Percentiles rank a stretch among this genome's conserved stretches.
Evolutionary conservation across 2,329 filamentous ascomycete species (phyloP).

Genomic region (Alternaria ventricosa): DNA sequence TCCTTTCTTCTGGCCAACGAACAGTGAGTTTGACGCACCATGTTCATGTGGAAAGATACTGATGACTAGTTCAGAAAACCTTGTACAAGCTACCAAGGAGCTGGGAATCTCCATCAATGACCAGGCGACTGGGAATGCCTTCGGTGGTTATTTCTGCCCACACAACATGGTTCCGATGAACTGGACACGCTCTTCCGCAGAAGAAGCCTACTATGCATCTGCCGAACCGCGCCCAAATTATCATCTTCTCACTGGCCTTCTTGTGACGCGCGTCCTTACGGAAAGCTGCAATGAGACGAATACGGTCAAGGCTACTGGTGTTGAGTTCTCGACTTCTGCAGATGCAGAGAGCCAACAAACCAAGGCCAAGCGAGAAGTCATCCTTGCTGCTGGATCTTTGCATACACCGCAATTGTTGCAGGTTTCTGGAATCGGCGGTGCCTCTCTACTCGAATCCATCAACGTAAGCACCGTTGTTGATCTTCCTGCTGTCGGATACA

Average conservation of each 20-base stretch:
- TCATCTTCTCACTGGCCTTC: slow-evolving; percentile 25
- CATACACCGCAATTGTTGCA: slow-evolving; percentile 38
- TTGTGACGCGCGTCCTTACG: slow-evolving; percentile 23
- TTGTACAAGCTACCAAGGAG: slow-evolving; percentile 23
- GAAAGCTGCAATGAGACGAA: slow-evolving; percentile 3
- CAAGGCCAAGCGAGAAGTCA: slow-evolving; percentile 30
- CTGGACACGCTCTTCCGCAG: slow-evolving; percentile 25
- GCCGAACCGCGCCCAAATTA: slow-evolving; percentile 25
- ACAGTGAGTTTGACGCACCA: slow-evolving; percentile 15
- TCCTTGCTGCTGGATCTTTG: slow-evolving; percentile 34
- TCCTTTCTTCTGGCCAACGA: slow-evolving; percentile 29
- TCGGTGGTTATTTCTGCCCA: slow-evolving; percentile 29
- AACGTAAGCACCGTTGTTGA: slow-evolving; percentile 26
- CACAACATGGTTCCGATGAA: slow-evolving; percentile 23
- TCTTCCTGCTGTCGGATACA: slow-evolving; percentile 35
- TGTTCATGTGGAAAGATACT: not conserved
- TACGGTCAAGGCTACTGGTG: slow-evolving; percentile 20
- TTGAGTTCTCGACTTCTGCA: slow-evolving; percentile 28
- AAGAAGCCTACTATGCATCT: slow-evolving; percentile 29
- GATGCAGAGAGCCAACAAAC: slow-evolving; percentile 14
- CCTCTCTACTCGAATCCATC: slow-evolving; percentile 25
- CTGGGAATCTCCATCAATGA: slow-evolving; percentile 25
- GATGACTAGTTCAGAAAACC: slow-evolving; percentile 17
- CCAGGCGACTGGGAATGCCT: slow-evolving; percentile 27
- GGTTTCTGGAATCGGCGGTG: slow-evolving; percentile 36